These are phyloP conservation scores for Cronartium quercuum DNA, from an alignment of 1,284 basidiomycete species.

Conservation along the genomic window DNA sequence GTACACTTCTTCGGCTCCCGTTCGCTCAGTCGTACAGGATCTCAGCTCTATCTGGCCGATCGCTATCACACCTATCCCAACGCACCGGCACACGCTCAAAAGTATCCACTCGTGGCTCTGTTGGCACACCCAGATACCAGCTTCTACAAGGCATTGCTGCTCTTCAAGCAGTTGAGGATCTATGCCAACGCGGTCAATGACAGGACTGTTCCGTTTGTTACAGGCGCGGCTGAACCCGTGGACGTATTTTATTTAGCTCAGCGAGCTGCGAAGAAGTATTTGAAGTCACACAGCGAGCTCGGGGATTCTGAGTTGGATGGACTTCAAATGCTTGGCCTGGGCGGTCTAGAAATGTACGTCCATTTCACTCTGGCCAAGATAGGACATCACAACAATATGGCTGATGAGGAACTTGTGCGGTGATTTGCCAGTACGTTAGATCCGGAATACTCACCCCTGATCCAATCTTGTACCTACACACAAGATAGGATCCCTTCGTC, in stretches of 20 bases:
- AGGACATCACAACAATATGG: no score
- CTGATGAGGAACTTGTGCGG: neutral
- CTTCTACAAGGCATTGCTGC: slow-evolving; percentile 67
- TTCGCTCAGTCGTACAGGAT: slow-evolving; percentile 73
- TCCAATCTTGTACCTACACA: neutral
- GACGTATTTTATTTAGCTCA: slow-evolving; percentile 9
- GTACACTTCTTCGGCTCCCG: slow-evolving; percentile 62
- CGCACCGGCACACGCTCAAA: slow-evolving; percentile 51
- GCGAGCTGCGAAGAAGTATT: neutral
- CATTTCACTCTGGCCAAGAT: no score
- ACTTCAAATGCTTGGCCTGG: slow-evolving; percentile 10
- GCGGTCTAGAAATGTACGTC: slow-evolving; percentile 19
- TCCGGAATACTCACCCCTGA: neutral
- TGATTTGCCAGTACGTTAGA: slow-evolving; percentile 8
- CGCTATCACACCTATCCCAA: slow-evolving; percentile 56
- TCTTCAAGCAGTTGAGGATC: slow-evolving; percentile 66
- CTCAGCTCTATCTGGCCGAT: slow-evolving; percentile 70
- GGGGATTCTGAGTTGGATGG: slow-evolving; percentile 2
- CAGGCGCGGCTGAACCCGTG: slow-evolving; percentile 39
- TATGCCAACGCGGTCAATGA: slow-evolving; percentile 67
- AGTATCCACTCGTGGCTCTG: slow-evolving; percentile 67
- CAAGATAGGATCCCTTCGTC: neutral
- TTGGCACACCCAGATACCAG: slow-evolving; percentile 78
- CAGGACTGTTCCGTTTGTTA: slow-evolving; percentile 45
- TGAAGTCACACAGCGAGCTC: neutral